These are phyloP conservation scores for Acrocalymma vagum DNA, from an alignment of 2,329 filamentous ascomycete genomes.

Conservation along the genomic window DNA sequence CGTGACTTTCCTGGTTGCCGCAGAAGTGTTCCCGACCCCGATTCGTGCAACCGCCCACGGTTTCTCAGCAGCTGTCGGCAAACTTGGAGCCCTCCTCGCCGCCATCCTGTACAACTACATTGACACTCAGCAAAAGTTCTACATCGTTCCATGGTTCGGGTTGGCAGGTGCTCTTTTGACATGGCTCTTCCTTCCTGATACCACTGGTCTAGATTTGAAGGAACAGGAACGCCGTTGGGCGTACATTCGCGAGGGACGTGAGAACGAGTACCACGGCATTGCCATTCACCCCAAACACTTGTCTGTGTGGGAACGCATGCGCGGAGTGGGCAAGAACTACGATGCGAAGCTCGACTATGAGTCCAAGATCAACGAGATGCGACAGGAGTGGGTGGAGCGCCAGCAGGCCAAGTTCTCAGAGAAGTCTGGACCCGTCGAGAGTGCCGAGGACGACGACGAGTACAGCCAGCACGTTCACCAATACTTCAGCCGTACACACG, in stretches of 20 bases:
- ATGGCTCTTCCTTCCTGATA: conserved; percentile 89
- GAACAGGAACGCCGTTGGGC: conserved; percentile 95
- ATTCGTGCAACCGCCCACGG: conserved; percentile 94
- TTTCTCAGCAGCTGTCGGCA: conserved; percentile 90
- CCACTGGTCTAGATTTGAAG: conserved; percentile 94
- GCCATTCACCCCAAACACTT: conserved; percentile 91
- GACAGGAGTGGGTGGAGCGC: conserved; percentile 63
- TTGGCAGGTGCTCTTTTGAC: conserved; percentile 86
- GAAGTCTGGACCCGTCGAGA: conserved; percentile 37
- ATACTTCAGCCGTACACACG: conserved; percentile 44
- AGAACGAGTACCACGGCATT: conserved; percentile 88
- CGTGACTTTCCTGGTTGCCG: conserved; percentile 94
- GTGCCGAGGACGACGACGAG: conserved; percentile 38
- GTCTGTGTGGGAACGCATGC: conserved; percentile 84
- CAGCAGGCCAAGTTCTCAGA: conserved; percentile 59
- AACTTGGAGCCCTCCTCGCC: conserved; percentile 85
- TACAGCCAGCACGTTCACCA: conserved; percentile 40
- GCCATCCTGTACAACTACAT: conserved; percentile 97
- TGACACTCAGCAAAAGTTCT: conserved; percentile 81
- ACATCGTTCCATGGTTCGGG: conserved; percentile 95
- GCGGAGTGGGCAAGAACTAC: conserved; percentile 82
- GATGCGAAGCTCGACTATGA: conserved; percentile 83
- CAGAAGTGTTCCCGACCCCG: conserved; percentile 94
- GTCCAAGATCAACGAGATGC: conserved; percentile 85
- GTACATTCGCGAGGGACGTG: conserved; percentile 81